These are phyloP conservation scores for Candida oleophila DNA, from an alignment of 805 yeast genomes.

Conservation along the genomic window DNA sequence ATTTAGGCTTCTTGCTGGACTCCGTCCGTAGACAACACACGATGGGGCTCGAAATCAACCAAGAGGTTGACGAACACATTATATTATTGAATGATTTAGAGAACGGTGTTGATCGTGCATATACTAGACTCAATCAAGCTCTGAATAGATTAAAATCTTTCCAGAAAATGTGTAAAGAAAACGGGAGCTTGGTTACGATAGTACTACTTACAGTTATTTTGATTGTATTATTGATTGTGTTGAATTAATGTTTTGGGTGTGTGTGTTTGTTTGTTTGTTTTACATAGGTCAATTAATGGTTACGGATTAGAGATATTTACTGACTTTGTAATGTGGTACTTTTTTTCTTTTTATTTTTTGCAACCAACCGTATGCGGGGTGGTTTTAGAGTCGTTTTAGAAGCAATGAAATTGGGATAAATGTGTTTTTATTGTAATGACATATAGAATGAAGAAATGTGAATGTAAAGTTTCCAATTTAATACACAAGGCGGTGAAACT, in stretches of 20 bases:
- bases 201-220: slow-evolving; percentile 39
- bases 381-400: no score
- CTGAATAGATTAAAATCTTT: slow-evolving; percentile 28
- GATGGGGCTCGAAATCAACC: slow-evolving; percentile 39
- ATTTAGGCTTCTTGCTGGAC: slow-evolving; percentile 31
- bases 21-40: slow-evolving; percentile 35
- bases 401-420: no score
- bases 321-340: neutral
- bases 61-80: slow-evolving; percentile 42
- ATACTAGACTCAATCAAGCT: slow-evolving; percentile 31
- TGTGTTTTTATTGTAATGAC: no score
- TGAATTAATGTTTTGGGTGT: slow-evolving; percentile 27
- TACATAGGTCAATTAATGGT: neutral
- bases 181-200: slow-evolving; percentile 44
- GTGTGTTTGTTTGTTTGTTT: no score
- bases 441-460: no score
- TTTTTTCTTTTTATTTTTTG: neutral
- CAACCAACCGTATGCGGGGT: no score
- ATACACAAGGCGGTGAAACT: no score
- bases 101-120: slow-evolving; percentile 37
- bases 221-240: slow-evolving; percentile 38
- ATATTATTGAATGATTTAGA: slow-evolving; percentile 42
- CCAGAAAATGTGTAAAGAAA: slow-evolving; percentile 34
- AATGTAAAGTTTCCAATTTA: no score
- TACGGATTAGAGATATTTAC: neutral